phyloP scores from a whole-genome alignment of 2,329 filamentous ascomycete species.

The Colletotrichum karsti region DNA sequence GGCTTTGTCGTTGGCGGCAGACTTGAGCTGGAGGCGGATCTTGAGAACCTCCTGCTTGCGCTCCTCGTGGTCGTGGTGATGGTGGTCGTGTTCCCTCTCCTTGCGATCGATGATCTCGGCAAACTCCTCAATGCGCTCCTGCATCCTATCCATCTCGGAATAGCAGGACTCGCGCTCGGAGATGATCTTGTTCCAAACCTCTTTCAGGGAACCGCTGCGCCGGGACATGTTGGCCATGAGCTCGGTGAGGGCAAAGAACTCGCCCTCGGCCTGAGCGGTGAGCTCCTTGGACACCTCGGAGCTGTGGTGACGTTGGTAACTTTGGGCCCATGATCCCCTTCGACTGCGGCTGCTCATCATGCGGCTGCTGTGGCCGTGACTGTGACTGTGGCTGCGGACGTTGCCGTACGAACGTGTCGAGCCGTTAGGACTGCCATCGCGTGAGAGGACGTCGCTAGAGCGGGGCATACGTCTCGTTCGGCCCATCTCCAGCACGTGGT shows the following conservation, averaged over 20 bases:
- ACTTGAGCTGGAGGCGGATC: conserved; percentile 9
- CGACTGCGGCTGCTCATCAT: conserved; percentile 6
- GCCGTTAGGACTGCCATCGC: conserved; percentile 7
- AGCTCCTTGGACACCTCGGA: conserved; percentile 25
- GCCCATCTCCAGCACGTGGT: background rate
- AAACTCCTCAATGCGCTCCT: conserved; percentile 12
- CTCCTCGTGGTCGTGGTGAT: conserved; percentile 15
- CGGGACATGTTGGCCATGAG: conserved; percentile 24
- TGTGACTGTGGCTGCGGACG: background rate
- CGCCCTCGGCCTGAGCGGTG: conserved; percentile 13
- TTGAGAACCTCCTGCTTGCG: conserved; percentile 15
- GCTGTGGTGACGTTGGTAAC: background rate
- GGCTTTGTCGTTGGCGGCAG: background rate
- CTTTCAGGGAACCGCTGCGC: conserved; percentile 1
- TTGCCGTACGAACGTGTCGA: background rate
- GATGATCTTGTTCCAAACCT: conserved; percentile 24
- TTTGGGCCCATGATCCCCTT: background rate
- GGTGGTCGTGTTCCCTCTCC: conserved; percentile 11
- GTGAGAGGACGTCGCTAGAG: background rate
- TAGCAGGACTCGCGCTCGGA: conserved; percentile 16
- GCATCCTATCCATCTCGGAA: conserved; percentile 18
- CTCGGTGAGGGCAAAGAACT: conserved; percentile 19
- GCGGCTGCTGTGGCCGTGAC: background rate
- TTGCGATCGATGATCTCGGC: conserved; percentile 14
- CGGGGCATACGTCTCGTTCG: background rate